Evolutionary conservation across 192 early-diverging fungal species (phyloP), one percentile per base, ranked within the genome.

Genomic region (Physocladia obscura): DNA sequence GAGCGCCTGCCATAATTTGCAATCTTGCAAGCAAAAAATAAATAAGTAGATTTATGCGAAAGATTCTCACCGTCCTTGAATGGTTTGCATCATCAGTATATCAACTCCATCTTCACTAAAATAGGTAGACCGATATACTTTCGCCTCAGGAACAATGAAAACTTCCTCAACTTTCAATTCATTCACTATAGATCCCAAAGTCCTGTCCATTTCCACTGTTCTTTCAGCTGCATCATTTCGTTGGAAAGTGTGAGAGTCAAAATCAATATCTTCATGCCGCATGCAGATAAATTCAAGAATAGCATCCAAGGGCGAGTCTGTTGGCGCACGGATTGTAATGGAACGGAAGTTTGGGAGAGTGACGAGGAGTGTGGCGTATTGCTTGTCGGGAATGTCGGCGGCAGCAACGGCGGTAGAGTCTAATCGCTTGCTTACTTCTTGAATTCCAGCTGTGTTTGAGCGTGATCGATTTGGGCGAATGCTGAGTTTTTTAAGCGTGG

Each of bases 1-100:
- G 73, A 35, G 82, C 77, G 3, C 74, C 83, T 2, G 82, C 82
- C 79, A 85, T 85, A 3, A 85, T 82, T 49, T 70, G 71, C 3
- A 76, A 69, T 8, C 83, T 85, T 31, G 50, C 38, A 39, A 35
- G 19, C 19, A 78, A 60, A 26, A 8, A 30, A 8, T 50, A 4
- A 26, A 65, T 62, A 24, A 74, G 77, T 15, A 48, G 29, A 26
- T 13, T 37, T 51, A 37, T 59, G 15, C 21, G 1, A 4, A 56
- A 34, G 13, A 17, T 47, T 17, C 15, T 47, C n/a, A 85, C 85
- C 71, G 60, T 31, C 74, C 81, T 22, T 78, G 56, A 51, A 79
- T 65, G 19, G 64, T 48, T 61, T 81, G 71, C 31, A n/a, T n/a
- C n/a, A n/a, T n/a, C n/a, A n/a, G n/a, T n/a, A 80, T 79, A 62